Conservation (phyloP, 768 basidiomycete species). For the Lentinula guzmanii region DNA sequence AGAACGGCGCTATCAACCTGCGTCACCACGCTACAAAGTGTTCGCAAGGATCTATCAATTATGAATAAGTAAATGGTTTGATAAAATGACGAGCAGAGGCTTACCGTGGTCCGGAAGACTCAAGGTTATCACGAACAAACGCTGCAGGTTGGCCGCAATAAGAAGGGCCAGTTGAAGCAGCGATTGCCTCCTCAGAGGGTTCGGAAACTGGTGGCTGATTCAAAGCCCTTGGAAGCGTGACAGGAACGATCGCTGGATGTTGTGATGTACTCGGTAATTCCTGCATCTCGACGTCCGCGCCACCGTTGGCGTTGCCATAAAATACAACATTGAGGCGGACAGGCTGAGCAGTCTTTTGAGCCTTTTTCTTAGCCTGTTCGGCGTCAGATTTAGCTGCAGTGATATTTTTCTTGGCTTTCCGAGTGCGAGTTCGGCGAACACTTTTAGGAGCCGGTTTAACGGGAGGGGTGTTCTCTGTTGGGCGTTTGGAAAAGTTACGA, state of each 20-base stretch:
- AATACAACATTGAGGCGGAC: conserved; percentile 7
- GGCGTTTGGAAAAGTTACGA: conserved; percentile 6
- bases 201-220: conserved; percentile 35
- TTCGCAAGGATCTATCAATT: conserved; percentile 29
- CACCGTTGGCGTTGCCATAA: not conserved
- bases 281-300: conserved; percentile 16
- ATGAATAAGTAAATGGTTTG: not conserved
- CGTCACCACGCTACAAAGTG: conserved; percentile 30
- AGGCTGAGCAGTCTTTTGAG: not conserved
- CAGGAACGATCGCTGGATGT: conserved; percentile 19
- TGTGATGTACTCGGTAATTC: conserved; percentile 8
- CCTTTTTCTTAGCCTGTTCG: conserved; percentile 3
- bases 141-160: conserved; percentile 28
- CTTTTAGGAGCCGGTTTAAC: not conserved
- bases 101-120: conserved; percentile 35
- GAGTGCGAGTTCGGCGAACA: not conserved
- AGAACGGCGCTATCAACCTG: conserved; percentile 23
- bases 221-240: conserved; percentile 39
- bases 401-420: not conserved
- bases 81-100: conserved; percentile 12
- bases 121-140: conserved; percentile 41
- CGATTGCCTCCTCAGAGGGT: conserved; percentile 32
- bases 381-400: conserved; percentile 1
- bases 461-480: conserved; percentile 4
- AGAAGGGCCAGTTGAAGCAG: conserved; percentile 34